Evolutionary conservation across 257 asterid species (phyloP), one percentile per base, ranked within the genome.

Genomic region (Petunia secreta): DNA sequence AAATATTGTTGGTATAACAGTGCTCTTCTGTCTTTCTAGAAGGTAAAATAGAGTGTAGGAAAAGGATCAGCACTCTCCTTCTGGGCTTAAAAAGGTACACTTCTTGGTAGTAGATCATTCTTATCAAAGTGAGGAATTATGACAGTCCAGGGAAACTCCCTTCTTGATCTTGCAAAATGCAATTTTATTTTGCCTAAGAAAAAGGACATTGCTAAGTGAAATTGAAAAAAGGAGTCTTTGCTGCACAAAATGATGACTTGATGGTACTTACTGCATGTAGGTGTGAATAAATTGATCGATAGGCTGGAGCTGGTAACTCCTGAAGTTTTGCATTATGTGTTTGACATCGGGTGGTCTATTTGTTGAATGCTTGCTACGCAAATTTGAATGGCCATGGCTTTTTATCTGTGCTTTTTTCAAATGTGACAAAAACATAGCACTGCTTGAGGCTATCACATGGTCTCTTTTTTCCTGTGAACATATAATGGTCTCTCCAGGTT

Each of bases 381-480:
- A 63, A 63, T 37, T 63, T 37, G 46, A 63, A 63, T 0, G 46
- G 38, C 69, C 8, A 40, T 13, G 25, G 73, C 73, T 65, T 65
- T 50, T 39, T 65, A 65, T 39, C 46, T 65, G 50, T 39, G 5
- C 73, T 65, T 39, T 25, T 25, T 65, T 65, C 73, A 65, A 65
- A 48, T 65, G 50, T 11, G 39, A 65, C 73, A 65, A 39, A 25
- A 39, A 48, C 52, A 14, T 39, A 39, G 14, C 16, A 65, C 73
- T 65, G 36, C 52, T 65, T 64, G 34, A 65, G 52, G 52, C 11
- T 13, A 39, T 2, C 34, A 2, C 50, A 11, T 65, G 36, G 52
- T 39, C 11, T 1, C 16, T 63, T 63, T 62, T 39, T 63, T 63
- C 13, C 4, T 4, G 69, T 62, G 15, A 62, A 25, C 5, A 0